phyloP scores from a whole-genome alignment of 176 grass and related monocot species.

The Oryza australiensis region DNA sequence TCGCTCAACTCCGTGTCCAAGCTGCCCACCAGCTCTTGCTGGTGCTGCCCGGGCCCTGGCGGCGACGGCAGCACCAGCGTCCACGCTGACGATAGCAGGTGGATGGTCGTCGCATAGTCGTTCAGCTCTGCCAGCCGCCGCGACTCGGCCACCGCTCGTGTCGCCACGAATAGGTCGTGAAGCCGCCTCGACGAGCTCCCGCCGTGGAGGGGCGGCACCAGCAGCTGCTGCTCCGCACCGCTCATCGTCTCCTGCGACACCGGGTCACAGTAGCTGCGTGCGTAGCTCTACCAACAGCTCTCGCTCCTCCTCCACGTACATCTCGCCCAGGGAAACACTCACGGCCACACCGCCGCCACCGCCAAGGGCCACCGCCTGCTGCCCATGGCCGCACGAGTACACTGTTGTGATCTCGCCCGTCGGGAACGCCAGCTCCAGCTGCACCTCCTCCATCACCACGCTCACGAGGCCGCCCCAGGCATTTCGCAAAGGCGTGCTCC shows the following conservation, averaged over 20 bases:
- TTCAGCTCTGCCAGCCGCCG: slow-evolving; percentile 65
- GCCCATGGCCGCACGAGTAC: slow-evolving; percentile 61
- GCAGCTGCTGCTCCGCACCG: slow-evolving; percentile 51
- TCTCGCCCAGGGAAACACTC: slow-evolving; percentile 60
- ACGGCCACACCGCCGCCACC: slow-evolving; percentile 9
- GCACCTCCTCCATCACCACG: slow-evolving; percentile 89
- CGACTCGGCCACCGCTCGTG: slow-evolving; percentile 76
- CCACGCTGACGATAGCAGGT: slow-evolving; percentile 78
- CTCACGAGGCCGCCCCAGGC: slow-evolving; percentile 83
- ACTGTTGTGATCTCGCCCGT: slow-evolving; percentile 74
- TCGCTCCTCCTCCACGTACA: slow-evolving; percentile 87
- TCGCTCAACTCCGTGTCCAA: slow-evolving; percentile 71
- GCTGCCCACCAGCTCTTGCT: slow-evolving; percentile 52
- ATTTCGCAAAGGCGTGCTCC: slow-evolving; percentile 77
- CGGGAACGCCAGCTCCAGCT: slow-evolving; percentile 59
- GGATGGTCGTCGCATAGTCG: slow-evolving; percentile 67
- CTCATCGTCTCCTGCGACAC: slow-evolving; percentile 45
- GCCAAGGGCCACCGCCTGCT: slow-evolving; percentile 40
- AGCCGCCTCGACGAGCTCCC: slow-evolving; percentile 41
- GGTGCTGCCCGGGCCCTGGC: slow-evolving; percentile 37
- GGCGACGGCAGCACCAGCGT: slow-evolving; percentile 58
- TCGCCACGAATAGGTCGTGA: slow-evolving; percentile 82
- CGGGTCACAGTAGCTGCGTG: slow-evolving; percentile 66
- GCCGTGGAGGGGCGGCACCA: slow-evolving; percentile 44
- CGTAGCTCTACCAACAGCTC: slow-evolving; percentile 91